Evolutionary conservation across 768 basidiomycete species (phyloP).

Genomic region (Rhodotorula diobovata): DNA sequence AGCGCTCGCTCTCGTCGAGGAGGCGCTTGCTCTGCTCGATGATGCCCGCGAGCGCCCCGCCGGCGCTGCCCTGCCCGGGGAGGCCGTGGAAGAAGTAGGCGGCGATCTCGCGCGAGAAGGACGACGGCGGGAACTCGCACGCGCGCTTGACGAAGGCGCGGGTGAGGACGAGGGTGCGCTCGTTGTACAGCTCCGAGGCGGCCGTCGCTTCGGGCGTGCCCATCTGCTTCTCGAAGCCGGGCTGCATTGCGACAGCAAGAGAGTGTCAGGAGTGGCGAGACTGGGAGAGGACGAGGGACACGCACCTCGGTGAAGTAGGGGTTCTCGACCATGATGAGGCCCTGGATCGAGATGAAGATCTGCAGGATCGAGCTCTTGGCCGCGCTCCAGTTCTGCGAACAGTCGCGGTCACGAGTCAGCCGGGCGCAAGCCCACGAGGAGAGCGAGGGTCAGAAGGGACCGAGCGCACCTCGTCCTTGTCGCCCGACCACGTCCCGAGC

Average conservation of each 20-base stretch:
- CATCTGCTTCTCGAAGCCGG: constrained; percentile 84
- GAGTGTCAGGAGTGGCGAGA: no score
- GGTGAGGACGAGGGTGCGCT: constrained; percentile 87
- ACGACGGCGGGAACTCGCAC: constrained; percentile 68
- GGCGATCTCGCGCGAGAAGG: constrained; percentile 65
- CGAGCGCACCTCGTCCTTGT: constrained; percentile 46
- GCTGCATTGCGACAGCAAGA: constrained; percentile 60
- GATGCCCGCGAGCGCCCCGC: constrained; percentile 48
- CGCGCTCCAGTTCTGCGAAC: constrained; percentile 77
- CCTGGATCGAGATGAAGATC: constrained; percentile 89
- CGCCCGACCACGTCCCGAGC: constrained; percentile 65
- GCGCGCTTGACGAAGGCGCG: constrained; percentile 85
- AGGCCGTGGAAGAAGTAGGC: constrained; percentile 59
- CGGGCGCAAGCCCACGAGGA: neutral
- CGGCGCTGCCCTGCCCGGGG: constrained; percentile 50
- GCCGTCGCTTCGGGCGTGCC: constrained; percentile 85
- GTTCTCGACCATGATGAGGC: constrained; percentile 83
- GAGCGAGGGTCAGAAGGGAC: no score
- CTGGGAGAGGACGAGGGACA: neutral
- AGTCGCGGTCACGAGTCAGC: neutral
- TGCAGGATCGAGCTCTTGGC: constrained; percentile 80
- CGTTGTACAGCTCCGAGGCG: constrained; percentile 87
- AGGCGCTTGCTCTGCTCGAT: constrained; percentile 69
- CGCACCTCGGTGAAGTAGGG: constrained; percentile 59
- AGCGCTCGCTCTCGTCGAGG: constrained; percentile 62